phyloP scores from a whole-genome alignment of 2,329 filamentous ascomycete species.

The Basipetospora sp. region DNA sequence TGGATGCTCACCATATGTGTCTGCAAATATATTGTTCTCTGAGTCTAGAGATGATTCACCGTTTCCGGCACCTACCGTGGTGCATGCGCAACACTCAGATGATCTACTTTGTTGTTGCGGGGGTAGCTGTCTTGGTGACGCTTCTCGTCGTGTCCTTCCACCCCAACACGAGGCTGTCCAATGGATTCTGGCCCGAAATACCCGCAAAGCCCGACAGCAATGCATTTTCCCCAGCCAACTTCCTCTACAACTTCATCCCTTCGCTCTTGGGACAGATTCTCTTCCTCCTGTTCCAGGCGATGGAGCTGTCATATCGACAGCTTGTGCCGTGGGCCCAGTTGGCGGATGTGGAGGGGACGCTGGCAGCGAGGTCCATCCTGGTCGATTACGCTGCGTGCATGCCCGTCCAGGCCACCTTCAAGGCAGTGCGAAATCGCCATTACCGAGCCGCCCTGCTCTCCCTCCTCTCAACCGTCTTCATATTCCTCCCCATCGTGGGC shows the following conservation, averaged over 20 bases:
- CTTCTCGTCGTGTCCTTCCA: constrained; percentile 70
- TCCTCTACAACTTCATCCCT: constrained; percentile 68
- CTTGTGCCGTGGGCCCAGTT: constrained; percentile 58
- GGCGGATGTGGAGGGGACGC: constrained; percentile 38
- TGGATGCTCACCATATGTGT: too few relatives aligned
- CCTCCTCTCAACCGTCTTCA: constrained; percentile 41
- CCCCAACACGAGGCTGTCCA: constrained; percentile 45
- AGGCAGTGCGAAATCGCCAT: constrained; percentile 46
- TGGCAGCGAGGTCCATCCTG: constrained; percentile 49
- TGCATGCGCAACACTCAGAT: constrained; percentile 54
- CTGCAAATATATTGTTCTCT: too few relatives aligned
- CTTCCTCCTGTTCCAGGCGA: constrained; percentile 50
- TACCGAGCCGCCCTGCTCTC: constrained; percentile 50
- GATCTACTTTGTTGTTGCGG: constrained; percentile 48
- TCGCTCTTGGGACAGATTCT: constrained; percentile 51
- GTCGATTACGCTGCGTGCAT: constrained; percentile 55
- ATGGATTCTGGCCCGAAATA: constrained; percentile 59
- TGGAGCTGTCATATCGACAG: constrained; percentile 51
- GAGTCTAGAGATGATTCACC: too few relatives aligned
- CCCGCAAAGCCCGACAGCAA: constrained; percentile 40
- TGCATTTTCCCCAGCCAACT: constrained; percentile 76
- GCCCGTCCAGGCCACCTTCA: constrained; percentile 44
- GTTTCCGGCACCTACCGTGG: constrained; percentile 59
- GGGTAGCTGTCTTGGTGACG: constrained; percentile 48
- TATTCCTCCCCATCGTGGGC: constrained; percentile 50